phyloP scores from a whole-genome alignment of 2,329 filamentous ascomycete genomes.

The Epichloe amarillans region DNA sequence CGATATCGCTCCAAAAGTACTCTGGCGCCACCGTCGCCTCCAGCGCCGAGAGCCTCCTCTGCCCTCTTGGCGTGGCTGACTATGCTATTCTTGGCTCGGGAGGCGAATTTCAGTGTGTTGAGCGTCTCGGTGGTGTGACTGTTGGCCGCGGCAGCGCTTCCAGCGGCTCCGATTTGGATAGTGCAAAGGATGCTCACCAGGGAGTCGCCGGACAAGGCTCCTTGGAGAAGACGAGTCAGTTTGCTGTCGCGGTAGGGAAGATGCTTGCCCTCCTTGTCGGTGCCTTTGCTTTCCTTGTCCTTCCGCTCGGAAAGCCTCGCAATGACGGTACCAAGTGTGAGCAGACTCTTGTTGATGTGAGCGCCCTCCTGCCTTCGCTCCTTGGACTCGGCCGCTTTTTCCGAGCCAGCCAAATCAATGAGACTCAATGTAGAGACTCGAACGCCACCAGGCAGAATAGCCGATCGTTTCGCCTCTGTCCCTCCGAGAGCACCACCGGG shows the following conservation, averaged over 20 bases:
- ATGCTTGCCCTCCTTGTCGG: conserved; percentile 80
- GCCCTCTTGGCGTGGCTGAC: conserved; percentile 93
- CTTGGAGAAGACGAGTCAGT: conserved; percentile 81
- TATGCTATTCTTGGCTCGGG: conserved; percentile 93
- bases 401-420: conserved; percentile 92
- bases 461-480: conserved; percentile 47
- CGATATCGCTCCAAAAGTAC: conserved; percentile 87
- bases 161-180: conserved; percentile 72
- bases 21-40: conserved; percentile 73
- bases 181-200: conserved; percentile 96
- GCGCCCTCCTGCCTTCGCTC: conserved; percentile 88
- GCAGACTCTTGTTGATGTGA: conserved; percentile 95
- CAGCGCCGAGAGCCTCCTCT: conserved; percentile 69
- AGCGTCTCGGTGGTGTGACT: conserved; percentile 78
- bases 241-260: conserved; percentile 96
- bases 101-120: conserved; percentile 94
- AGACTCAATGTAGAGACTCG: conserved; percentile 88
- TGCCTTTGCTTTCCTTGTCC: conserved; percentile 60
- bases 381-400: conserved; percentile 90
- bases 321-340: conserved; percentile 92
- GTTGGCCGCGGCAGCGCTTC: conserved; percentile 58
- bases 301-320: conserved; percentile 81
- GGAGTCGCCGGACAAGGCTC: conserved; percentile 88
- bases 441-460: conserved; percentile 70
- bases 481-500: conserved; percentile 35